Conservation (phyloP, 805 yeast species). For the Saccharomycodes ludwigii region DNA sequence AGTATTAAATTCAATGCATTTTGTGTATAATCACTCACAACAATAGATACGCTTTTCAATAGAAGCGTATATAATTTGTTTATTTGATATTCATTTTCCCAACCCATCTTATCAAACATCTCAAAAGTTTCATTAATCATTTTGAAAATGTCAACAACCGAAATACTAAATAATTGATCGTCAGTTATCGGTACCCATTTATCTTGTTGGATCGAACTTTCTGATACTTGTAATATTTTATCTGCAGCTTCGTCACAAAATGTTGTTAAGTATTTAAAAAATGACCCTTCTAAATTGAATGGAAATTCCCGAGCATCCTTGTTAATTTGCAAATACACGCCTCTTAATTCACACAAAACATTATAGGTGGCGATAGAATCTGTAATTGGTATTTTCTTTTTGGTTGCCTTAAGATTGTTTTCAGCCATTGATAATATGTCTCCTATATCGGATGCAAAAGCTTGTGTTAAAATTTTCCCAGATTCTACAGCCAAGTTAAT, state of each 20-base stretch:
- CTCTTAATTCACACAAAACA: conserved; percentile 39
- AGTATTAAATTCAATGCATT: conserved; percentile 25
- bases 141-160: conserved; percentile 56
- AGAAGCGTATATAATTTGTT: conserved; percentile 51
- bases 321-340: conserved; percentile 36
- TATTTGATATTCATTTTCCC: conserved; percentile 54
- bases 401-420: conserved; percentile 22
- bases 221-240: conserved; percentile 35
- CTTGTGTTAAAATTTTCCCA: conserved; percentile 36
- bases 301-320: conserved; percentile 30
- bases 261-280: conserved; percentile 33
- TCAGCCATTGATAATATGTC: conserved; percentile 39
- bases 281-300: conserved; percentile 44
- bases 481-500: conserved; percentile 39
- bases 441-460: conserved; percentile 41
- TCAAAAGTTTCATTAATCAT: conserved; percentile 45
- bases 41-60: conserved; percentile 50
- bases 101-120: conserved; percentile 46
- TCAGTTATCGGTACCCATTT: conserved; percentile 40
- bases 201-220: conserved; percentile 47
- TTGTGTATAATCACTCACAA: conserved; percentile 39
- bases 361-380: conserved; percentile 50
- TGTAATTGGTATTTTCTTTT: conserved; percentile 30
- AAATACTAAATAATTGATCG: conserved; percentile 36
- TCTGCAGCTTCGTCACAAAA: conserved; percentile 33